phyloP scores from a whole-genome alignment of 371 early-diverging fungal genomes.

The Rhizopus delemar region DNA sequence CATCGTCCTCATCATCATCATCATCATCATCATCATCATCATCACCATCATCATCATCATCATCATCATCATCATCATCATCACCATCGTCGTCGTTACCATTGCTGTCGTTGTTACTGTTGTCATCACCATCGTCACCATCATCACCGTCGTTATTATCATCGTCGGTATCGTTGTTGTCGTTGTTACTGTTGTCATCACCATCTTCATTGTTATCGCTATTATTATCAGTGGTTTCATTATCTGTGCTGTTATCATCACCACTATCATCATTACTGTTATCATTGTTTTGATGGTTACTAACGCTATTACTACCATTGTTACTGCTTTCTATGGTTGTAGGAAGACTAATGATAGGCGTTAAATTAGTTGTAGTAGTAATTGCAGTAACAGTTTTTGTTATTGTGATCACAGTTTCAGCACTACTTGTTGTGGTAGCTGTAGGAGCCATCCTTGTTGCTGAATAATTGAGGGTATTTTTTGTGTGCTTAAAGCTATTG shows the following conservation, averaged over 20 bases:
- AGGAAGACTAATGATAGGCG: too few relatives aligned
- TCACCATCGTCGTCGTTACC: background rate
- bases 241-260: background rate
- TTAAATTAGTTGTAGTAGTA: background rate
- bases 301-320: background rate
- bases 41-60: background rate
- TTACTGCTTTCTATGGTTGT: too few relatives aligned
- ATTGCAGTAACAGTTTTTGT: background rate
- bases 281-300: background rate
- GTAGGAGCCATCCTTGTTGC: too few relatives aligned
- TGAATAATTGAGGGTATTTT: too few relatives aligned
- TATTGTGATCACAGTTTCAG: background rate
- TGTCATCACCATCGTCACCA: conserved; percentile 1
- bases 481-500: too few relatives aligned
- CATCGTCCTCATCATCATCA: background rate
- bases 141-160: background rate
- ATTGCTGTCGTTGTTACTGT: background rate
- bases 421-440: too few relatives aligned
- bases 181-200: background rate
- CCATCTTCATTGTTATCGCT: background rate
- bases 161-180: background rate
- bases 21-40: background rate
- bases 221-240: background rate
- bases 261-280: background rate
- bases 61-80: background rate